Base-by-base conservation (phyloP, 1,284 basidiomycete genomes). In the Austroboletus niveus region DNA sequence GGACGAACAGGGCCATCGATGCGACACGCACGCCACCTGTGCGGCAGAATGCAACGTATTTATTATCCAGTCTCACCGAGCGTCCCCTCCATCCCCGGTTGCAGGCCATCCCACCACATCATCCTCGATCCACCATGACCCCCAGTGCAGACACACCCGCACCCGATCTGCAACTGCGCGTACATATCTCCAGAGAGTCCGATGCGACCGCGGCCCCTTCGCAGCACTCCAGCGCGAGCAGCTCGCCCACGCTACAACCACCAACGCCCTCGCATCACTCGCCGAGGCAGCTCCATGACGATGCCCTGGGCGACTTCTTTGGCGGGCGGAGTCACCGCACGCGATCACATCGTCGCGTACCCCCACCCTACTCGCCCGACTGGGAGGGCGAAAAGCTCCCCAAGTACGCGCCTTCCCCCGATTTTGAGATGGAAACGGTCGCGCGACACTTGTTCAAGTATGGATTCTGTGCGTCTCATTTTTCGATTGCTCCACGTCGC, bases 301-400 rank as follows among this genome's bases (percentile, higher is more conserved):
- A 70, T 36, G 62, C 62, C n/a, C 41, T 67, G 24, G 51, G 59
- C 0, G 66, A 70, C 1, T 70, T 66, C 48, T 70, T 67, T 49
- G 65, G 65, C 0, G 65, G 59, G 27, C 61, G 64, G n/a, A 29
- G 51, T 15, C 54, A 62, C 14, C 61, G 65, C 31, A 54, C 59
- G 29, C 63, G 66, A 39, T 49, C 59, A 12, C 61, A 64, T 31
- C 53, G 39, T 8, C 62, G 53, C 41, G 46, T 12, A 9, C 65
- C 68, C 6, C 68, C 68, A 2, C 55, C 68, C 6, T 67, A 69
- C 41, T 54, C 63, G 5, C 53, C 38, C 3, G 59, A 70, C 5
- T 69, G 66, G 58, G 63, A 69, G 1, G 63, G 63, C 48, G 65
- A 70, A 31, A 66, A 69, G 47, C 65, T 68, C 3, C 63, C 68